Evolutionary conservation across 2,329 filamentous ascomycete genomes (phyloP), one percentile per base, ranked within the genome.

Genomic region (Sclerotinia glacialis): DNA sequence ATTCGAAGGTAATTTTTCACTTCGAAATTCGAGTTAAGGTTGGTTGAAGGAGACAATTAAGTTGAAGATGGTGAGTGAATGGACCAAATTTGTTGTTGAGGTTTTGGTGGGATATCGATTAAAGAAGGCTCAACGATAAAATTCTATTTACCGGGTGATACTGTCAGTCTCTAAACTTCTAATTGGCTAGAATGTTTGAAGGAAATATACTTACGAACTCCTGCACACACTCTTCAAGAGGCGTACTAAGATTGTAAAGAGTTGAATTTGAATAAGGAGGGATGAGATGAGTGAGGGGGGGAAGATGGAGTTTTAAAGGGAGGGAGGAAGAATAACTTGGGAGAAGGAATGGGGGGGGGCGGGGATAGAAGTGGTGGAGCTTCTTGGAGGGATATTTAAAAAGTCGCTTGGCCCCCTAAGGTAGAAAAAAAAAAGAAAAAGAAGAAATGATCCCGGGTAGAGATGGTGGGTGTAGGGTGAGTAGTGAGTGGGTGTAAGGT

Each of bases 41-140:
- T 6, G n/a, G 60, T 31, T 6, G 23, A 59, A 26, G 34, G 42
- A 58, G 23, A 40, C 26, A 40, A 26, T 40, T 37, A 23, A 40
- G 31, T 40, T 12, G 42, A 42, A 44, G 11, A 49, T 42, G n/a
- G 59, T 40, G 63, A 49, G 63, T 65, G 53, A 65, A 50, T 65
- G 2, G 23, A 40, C 42, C 53, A 50, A 65, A 50, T 49, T 49
- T 65, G 53, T 49, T 65, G 53, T 65, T 65, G 63, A 65, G 52
- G 28, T 37, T 52, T 52, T 60, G 46, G 54, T 26, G 62, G 42
- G 62, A 50, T 37, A 26, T 26, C 40, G 34, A 42, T 65, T 37
- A 58, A 58, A 50, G 53, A 47, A 44, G 49, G 42, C 62, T 11
- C 63, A 65, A 65, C 63, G 46, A 52, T 18, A 65, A 23, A 23